Conservation (phyloP, 2,329 filamentous ascomycete species). For the Pyrenochaeta sp. region DNA sequence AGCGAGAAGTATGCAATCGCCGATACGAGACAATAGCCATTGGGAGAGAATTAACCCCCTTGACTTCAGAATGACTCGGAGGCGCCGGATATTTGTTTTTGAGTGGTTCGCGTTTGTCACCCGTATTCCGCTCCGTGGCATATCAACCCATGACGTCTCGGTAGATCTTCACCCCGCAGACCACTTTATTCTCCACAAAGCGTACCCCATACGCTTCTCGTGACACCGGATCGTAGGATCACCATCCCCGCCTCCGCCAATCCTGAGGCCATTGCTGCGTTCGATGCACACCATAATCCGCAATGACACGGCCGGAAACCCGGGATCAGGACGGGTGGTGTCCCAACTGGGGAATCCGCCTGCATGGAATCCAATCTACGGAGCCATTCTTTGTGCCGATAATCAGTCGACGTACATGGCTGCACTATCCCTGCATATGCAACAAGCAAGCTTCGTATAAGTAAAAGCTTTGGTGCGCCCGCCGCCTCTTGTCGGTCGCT, state of each 20-base stretch:
- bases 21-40: too few species aligned
- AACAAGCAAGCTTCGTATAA: slow-evolving; percentile 26
- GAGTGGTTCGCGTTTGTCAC: not conserved
- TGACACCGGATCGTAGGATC: slow-evolving; percentile 12
- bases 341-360: slow-evolving; percentile 12
- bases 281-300: not conserved
- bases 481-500: not conserved
- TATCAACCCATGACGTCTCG: slow-evolving; percentile 12
- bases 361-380: not conserved
- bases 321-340: not conserved
- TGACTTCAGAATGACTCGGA: not conserved
- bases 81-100: not conserved
- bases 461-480: slow-evolving; percentile 18
- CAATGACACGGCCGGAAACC: slow-evolving; percentile 1
- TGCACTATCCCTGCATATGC: not conserved
- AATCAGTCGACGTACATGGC: slow-evolving; percentile 14
- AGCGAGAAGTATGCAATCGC: too few species aligned
- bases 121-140: not conserved
- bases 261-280: slow-evolving; percentile 3
- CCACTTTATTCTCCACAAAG: too few species aligned
- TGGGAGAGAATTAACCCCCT: not conserved
- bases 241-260: not conserved
- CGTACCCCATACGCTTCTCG: not conserved
- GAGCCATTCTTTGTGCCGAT: not conserved
- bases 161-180: slow-evolving; percentile 20